These are phyloP conservation scores for Wickerhamomyces chambardii DNA, from an alignment of 805 yeast species.

Conservation along the genomic window DNA sequence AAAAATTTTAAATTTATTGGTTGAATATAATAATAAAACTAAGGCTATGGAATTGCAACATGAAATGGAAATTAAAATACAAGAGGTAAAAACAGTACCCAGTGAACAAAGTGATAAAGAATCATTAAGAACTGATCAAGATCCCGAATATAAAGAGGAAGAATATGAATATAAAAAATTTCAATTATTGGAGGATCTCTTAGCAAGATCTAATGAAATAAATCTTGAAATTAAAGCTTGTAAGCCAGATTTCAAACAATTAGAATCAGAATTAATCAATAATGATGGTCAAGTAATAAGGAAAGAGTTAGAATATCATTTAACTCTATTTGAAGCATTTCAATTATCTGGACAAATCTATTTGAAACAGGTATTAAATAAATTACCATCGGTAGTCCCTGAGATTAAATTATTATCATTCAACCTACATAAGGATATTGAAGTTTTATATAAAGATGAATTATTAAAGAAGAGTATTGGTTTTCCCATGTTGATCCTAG, in stretches of 20 bases:
- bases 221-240: conserved; percentile 33
- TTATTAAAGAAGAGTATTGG: conserved; percentile 39
- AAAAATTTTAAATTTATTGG: conserved; percentile 11
- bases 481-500: conserved; percentile 30
- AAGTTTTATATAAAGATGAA: conserved; percentile 34
- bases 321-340: conserved; percentile 50
- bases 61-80: too few relatives aligned
- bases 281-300: too few relatives aligned
- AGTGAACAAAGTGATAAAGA: too few relatives aligned
- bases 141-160: too few relatives aligned
- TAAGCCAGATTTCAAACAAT: conserved; percentile 35
- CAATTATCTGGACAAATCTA: conserved; percentile 47
- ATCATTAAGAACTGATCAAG: too few relatives aligned
- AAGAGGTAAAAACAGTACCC: too few relatives aligned
- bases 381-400: conserved; percentile 40
- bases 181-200: conserved; percentile 8
- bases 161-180: conserved; percentile 12
- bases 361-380: conserved; percentile 41
- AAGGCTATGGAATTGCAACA: too few relatives aligned
- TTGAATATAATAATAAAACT: conserved; percentile 13
- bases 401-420: conserved; percentile 42
- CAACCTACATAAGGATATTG: conserved; percentile 40
- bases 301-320: conserved; percentile 50
- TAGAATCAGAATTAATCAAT: conserved; percentile 17
- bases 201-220: conserved; percentile 20